Evolutionary conservation across 106 monocot genomes (phyloP).

Genomic region (Dendrobium officinale): DNA sequence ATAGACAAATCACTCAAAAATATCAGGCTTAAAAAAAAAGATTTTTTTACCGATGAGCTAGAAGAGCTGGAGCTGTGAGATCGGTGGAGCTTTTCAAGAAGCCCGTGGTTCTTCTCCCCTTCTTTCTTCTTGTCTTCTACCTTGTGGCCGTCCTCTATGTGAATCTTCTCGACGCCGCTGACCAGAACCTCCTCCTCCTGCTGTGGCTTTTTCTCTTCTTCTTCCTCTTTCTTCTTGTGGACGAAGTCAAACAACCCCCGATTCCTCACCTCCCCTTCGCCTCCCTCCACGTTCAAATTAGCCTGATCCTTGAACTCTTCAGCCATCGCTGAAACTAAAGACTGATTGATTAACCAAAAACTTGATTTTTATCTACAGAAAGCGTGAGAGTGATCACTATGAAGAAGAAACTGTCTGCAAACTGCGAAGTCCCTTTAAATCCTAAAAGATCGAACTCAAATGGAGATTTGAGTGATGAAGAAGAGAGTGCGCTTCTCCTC

Average conservation of each 20-base stretch:
- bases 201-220: not conserved
- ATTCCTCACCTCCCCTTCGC: constrained; percentile 11
- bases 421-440: too few relatives aligned
- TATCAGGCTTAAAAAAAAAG: not conserved
- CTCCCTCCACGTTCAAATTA: not conserved
- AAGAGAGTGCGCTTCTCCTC: too few relatives aligned
- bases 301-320: constrained; percentile 10
- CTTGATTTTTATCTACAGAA: not conserved
- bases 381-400: too few relatives aligned
- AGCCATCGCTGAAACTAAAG: not conserved
- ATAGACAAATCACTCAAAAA: too few relatives aligned
- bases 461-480: too few relatives aligned
- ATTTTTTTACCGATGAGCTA: constrained; percentile 10
- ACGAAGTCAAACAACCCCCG: constrained; percentile 15
- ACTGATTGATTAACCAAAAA: not conserved
- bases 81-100: constrained; percentile 16
- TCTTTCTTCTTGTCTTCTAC: not conserved
- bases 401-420: too few relatives aligned
- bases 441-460: too few relatives aligned
- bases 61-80: constrained; percentile 17
- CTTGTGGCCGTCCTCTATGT: constrained; percentile 6
- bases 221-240: constrained; percentile 15
- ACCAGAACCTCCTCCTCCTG: constrained; percentile 10
- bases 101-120: constrained; percentile 7
- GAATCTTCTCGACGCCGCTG: constrained; percentile 14